Conservation (phyloP, 371 early-diverging fungal genomes). For the Chytridium lagenaria region DNA sequence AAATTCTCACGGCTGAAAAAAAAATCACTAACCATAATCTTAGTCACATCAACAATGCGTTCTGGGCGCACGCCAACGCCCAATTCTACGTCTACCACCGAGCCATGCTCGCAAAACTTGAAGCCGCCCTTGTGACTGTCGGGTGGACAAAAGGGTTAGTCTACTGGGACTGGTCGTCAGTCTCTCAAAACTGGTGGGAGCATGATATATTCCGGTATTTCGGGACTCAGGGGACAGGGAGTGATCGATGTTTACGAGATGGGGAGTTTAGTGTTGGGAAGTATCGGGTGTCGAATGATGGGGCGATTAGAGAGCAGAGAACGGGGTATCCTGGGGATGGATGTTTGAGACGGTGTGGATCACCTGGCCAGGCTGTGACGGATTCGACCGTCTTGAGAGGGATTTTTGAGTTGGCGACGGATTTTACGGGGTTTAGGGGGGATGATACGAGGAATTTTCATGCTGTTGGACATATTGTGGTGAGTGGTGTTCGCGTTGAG, state of each 20-base stretch:
- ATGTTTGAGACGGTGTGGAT: constrained; percentile 26
- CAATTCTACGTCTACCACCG: constrained; percentile 37
- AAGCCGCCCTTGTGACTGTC: constrained; percentile 19
- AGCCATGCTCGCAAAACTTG: constrained; percentile 21
- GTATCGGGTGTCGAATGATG: background rate
- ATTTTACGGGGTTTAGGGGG: constrained; percentile 22
- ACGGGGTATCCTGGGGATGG: background rate
- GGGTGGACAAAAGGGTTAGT: constrained; percentile 12
- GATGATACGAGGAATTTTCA: constrained; percentile 26
- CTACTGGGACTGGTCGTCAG: constrained; percentile 31
- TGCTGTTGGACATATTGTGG: constrained; percentile 21
- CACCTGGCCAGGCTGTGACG: background rate
- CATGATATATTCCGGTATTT: background rate
- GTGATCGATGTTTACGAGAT: background rate
- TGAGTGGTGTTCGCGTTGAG: constrained; percentile 17
- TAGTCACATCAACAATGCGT: constrained; percentile 1
- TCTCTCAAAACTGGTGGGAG: constrained; percentile 23
- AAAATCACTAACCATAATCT: too few relatives aligned
- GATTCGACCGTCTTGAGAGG: constrained; percentile 18
- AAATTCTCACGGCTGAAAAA: too few relatives aligned
- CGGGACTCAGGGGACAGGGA: background rate
- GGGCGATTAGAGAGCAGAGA: background rate
- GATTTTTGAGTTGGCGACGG: constrained; percentile 21
- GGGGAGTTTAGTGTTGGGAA: background rate
- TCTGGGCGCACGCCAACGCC: constrained; percentile 31